Conservation (phyloP, 208 protist species). For the Acanthamoeba triangularis region DNA sequence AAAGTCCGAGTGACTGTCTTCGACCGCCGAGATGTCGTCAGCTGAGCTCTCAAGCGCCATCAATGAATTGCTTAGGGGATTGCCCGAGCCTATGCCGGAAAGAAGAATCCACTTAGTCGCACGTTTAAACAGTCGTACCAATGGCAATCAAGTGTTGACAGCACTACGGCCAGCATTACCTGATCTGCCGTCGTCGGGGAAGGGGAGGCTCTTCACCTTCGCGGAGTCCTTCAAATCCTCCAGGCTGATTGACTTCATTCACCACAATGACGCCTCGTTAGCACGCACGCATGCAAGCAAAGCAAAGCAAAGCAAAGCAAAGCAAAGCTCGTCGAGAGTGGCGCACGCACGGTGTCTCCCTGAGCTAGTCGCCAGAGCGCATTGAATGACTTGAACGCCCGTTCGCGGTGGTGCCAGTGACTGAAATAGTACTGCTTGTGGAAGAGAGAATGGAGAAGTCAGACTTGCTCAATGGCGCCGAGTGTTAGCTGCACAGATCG, state of each 20-base stretch:
- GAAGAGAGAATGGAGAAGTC: neutral
- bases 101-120: neutral
- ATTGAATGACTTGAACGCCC: conserved; percentile 65
- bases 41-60: conserved; percentile 16
- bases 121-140: neutral
- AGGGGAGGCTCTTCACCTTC: conserved; percentile 16
- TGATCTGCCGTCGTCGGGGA: neutral
- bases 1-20: neutral
- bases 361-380: conserved; percentile 14
- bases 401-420: conserved; percentile 74
- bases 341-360: conserved; percentile 24
- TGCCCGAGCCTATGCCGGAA: neutral
- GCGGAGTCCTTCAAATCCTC: conserved; percentile 49
- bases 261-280: neutral
- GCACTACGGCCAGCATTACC: neutral
- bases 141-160: neutral
- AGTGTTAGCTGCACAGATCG: neutral
- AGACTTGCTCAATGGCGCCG: neutral
- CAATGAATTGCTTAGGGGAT: neutral
- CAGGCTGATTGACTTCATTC: conserved; percentile 33
- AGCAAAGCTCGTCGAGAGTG: neutral
- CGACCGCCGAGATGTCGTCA: neutral
- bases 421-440: conserved; percentile 33
- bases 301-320: too few species aligned
- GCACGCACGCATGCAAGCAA: neutral